These are phyloP conservation scores for Diaporthe caulivora DNA, from an alignment of 2,329 filamentous ascomycete species.

Conservation along the genomic window DNA sequence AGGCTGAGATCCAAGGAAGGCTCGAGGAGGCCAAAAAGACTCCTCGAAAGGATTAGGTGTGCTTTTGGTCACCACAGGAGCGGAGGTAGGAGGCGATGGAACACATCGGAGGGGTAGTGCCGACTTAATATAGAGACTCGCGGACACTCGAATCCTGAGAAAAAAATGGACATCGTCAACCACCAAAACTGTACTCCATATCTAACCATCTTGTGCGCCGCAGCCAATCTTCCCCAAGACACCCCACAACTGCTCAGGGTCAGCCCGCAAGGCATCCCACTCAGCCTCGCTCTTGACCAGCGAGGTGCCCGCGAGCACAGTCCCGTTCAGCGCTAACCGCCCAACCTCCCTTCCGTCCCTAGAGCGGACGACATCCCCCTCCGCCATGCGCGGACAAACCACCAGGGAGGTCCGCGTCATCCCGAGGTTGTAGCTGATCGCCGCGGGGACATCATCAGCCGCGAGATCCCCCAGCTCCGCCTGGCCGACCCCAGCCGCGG, in stretches of 20 bases:
- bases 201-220: not conserved
- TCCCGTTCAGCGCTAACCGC: constrained; percentile 68
- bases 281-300: constrained; percentile 71
- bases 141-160: not conserved
- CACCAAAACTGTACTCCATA: not conserved
- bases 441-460: constrained; percentile 53
- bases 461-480: constrained; percentile 40
- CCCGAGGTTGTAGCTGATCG: constrained; percentile 74
- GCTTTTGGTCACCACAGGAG: not conserved
- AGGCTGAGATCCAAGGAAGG: too few relatives aligned
- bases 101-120: not conserved
- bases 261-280: constrained; percentile 65
- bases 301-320: constrained; percentile 73
- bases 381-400: constrained; percentile 65
- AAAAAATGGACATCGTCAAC: not conserved
- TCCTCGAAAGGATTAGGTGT: not conserved
- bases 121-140: not conserved
- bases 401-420: constrained; percentile 67
- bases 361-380: constrained; percentile 55
- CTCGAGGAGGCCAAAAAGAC: not conserved
- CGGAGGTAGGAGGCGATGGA: not conserved
- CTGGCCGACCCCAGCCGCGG: constrained; percentile 45
- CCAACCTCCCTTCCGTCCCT: constrained; percentile 52
- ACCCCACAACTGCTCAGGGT: constrained; percentile 52
- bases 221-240: constrained; percentile 57